Evolutionary conservation across 2,329 filamentous ascomycete species (phyloP), one percentile per base, ranked within the genome.

Genomic region (Nemania serpens): DNA sequence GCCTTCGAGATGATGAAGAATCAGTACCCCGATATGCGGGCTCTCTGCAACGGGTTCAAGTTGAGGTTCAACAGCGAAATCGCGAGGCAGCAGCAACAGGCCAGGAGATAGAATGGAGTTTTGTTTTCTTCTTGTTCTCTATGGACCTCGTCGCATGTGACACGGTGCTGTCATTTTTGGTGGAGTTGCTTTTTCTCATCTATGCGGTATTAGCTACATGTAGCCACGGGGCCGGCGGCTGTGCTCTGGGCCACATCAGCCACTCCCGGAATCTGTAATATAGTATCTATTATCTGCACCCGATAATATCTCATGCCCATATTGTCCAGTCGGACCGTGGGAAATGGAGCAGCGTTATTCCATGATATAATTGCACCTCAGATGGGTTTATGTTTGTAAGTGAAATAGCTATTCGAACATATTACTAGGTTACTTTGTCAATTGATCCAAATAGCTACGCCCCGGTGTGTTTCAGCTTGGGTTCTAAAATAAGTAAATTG

Each of bases 11-110:
- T 99, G 70, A 88, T 93, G 77, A 91, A 90, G 68, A 90, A 91
- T 68, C 86, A 89, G 54, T 99, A 99, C 74, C 94, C 95, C 0
- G 93, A 98, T 71, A 97, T 98, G 91, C 85, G 90, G 68, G 92
- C 93, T 50, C 81, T 99, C 65, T 97, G 94, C 82, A 99, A 99
- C 78, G 95, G 94, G 5, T 98, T 98, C 83, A 98, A 98, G 82
- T 77, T 94, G 72, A 82, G 93, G 56, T 93, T 84, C 72, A 82
- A 85, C 70, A 84, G 80, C 65, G 84, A 87, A 74, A 80, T 93
- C 74, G 81, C 82, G 62, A 90, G 88, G 75, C 82, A 89, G 83
- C 70, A 72, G 51, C 77, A 33, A 34, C 43, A 81, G 68, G 60
- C 59, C 54, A 65, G 67, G 42, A 71, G 70, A 52, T 72, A 52